These are phyloP conservation scores for Ascoidea asiatica DNA, from an alignment of 805 yeast species.

Conservation along the genomic window DNA sequence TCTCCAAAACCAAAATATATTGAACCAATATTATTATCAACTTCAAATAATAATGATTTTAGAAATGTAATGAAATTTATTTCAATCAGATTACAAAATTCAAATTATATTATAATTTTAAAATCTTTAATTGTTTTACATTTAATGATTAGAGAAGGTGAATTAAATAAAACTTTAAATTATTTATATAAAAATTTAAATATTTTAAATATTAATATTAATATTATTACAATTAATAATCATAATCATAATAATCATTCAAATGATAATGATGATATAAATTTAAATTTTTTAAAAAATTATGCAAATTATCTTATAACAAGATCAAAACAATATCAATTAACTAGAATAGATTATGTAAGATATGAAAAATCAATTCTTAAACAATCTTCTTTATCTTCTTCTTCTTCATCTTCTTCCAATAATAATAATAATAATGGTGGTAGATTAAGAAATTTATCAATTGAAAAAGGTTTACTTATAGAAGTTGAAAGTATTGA, in stretches of 20 bases:
- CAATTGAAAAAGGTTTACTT: slow-evolving; percentile 68
- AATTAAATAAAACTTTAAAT: slow-evolving; percentile 54
- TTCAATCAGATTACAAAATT: slow-evolving; percentile 49
- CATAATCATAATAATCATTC: slow-evolving; percentile 20
- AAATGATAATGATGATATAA: slow-evolving; percentile 28
- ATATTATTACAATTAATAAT: slow-evolving; percentile 16
- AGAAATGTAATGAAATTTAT: slow-evolving; percentile 56
- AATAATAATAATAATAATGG: slow-evolving; percentile 27
- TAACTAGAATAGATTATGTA: slow-evolving; percentile 61
- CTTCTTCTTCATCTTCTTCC: slow-evolving; percentile 18
- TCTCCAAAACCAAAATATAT: slow-evolving; percentile 97
- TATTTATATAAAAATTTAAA: slow-evolving; percentile 38
- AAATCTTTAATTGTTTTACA: slow-evolving; percentile 78
- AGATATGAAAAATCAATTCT: slow-evolving; percentile 52
- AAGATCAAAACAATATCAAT: slow-evolving; percentile 58
- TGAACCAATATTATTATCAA: slow-evolving; percentile 68
- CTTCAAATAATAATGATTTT: slow-evolving; percentile 32
- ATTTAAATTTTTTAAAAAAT: slow-evolving; percentile 33
- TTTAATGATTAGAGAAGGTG: slow-evolving; percentile 88
- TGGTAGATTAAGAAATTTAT: slow-evolving; percentile 47
- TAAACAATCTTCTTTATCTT: slow-evolving; percentile 18
- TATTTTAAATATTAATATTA: slow-evolving; percentile 33
- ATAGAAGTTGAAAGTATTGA: slow-evolving; percentile 81
- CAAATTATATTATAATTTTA: slow-evolving; percentile 86
- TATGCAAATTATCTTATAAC: slow-evolving; percentile 61